Base-by-base conservation (phyloP, 306 rosid genomes). In the Luffa acutangula region DNA sequence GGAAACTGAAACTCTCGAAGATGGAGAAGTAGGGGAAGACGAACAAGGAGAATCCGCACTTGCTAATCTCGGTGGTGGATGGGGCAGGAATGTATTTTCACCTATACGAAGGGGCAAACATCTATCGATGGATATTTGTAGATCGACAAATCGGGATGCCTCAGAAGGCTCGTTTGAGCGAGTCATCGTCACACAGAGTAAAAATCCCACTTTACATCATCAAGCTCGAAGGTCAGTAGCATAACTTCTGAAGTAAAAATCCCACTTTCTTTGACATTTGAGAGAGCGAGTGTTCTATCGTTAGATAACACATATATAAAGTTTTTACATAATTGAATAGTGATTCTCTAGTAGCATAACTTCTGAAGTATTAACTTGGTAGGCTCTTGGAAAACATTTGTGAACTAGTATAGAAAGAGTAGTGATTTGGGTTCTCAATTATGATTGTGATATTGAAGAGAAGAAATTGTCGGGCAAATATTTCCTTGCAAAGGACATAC, bases 21-120 rank as follows among this genome's bases (percentile, higher is more conserved):
- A 78, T 20, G 39, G 7, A n/a, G 80, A 81, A 53, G 85, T 83
- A 1, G 89, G 83, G 12, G 87, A 67, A 42, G 82, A 62, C 11
- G 86, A 75, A 31, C 83, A 71, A 77, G 90, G 81, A 25, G 87
- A 80, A 42, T 64, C 81, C 9, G 53, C 56, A 8, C 70, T 52
- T 63, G 97, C 97, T 76, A 92, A 88, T 90, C 89, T 93, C 31
- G 97, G 97, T 71, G 96, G 97, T 63, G 98, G 99, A 9, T 95
- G 99, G 98, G 99, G 94, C 51, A 87, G 97, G 82, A 91, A 91
- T 74, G 72, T 92, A 53, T 91, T 85, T 84, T 79, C 91, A 84
- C 92, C 97, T 25, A 81, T 86, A 7, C 87, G 93, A 57, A 89
- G 96, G 84, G 97, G 99, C 14, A 91, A 87, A 79, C 99, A 95